These are phyloP conservation scores for Stagonosporopsis cucurbitacearum DNA, from an alignment of 2,329 filamentous ascomycete genomes.

Conservation along the genomic window DNA sequence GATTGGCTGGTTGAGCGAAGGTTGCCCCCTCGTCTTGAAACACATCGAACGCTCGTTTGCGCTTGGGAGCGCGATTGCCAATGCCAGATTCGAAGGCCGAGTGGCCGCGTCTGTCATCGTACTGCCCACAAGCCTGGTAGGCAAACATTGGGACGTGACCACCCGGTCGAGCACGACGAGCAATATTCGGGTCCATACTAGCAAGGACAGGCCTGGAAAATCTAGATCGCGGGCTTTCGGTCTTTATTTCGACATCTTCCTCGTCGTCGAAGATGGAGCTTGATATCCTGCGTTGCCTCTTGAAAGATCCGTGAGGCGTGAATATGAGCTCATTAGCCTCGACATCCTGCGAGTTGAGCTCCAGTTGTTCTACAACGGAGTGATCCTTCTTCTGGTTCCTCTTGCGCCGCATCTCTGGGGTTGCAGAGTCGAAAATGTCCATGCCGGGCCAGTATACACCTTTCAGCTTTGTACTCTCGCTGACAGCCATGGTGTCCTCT, in stretches of 20 bases:
- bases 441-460: slow-evolving; percentile 79
- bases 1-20: slow-evolving; percentile 40
- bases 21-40: slow-evolving; percentile 50
- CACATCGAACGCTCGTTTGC: slow-evolving; percentile 50
- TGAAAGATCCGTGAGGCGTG: slow-evolving; percentile 52
- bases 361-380: slow-evolving; percentile 72
- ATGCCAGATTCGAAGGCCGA: slow-evolving; percentile 42
- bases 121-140: slow-evolving; percentile 30
- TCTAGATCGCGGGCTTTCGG: slow-evolving; percentile 41
- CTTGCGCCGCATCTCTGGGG: slow-evolving; percentile 73
- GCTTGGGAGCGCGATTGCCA: slow-evolving; percentile 38
- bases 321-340: slow-evolving; percentile 71
- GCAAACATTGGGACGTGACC: slow-evolving; percentile 27
- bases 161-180: slow-evolving; percentile 42
- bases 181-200: slow-evolving; percentile 41
- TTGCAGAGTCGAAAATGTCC: slow-evolving; percentile 81
- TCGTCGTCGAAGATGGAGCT: slow-evolving; percentile 51
- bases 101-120: slow-evolving; percentile 40
- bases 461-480: slow-evolving; percentile 64
- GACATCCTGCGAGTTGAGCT: slow-evolving; percentile 68
- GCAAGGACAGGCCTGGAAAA: slow-evolving; percentile 39
- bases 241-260: slow-evolving; percentile 47
- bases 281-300: slow-evolving; percentile 54
- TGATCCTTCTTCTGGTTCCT: slow-evolving; percentile 79
- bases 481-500: slow-evolving; percentile 37